Evolutionary conservation across 305 asterid genomes (phyloP).

Genomic region (Rubia peregrina): DNA sequence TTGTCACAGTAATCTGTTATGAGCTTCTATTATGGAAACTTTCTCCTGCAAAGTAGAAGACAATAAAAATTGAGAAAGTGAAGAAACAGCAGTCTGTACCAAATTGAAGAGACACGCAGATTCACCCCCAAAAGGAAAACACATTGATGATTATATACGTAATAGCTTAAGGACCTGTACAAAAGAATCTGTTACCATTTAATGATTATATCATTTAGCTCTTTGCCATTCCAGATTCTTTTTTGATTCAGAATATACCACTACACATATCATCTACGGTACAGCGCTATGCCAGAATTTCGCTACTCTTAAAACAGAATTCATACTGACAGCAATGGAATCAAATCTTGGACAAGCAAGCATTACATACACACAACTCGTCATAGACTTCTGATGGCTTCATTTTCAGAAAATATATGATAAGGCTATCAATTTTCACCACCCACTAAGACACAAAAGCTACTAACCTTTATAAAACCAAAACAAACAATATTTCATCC

Average conservation of each 20-base stretch:
- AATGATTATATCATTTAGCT: neutral
- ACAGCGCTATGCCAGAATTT: neutral
- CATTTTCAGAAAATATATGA: neutral
- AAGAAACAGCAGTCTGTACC: neutral
- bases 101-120: neutral
- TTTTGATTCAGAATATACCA: too few relatives aligned
- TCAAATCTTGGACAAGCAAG: neutral
- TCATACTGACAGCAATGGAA: neutral
- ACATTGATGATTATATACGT: neutral
- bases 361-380: neutral
- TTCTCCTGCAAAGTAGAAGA: slow-evolving; percentile 55
- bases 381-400: too few relatives aligned
- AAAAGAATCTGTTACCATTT: neutral
- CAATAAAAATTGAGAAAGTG: neutral
- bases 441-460: neutral
- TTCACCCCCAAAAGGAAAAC: neutral
- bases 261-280: neutral
- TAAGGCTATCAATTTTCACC: neutral
- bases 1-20: slow-evolving; percentile 25
- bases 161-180: neutral
- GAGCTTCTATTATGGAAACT: slow-evolving; percentile 45
- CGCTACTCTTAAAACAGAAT: neutral
- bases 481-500: neutral
- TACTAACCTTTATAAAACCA: neutral
- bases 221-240: neutral